Conservation (phyloP, 257 asterid species). For the Solanum pennellii region DNA sequence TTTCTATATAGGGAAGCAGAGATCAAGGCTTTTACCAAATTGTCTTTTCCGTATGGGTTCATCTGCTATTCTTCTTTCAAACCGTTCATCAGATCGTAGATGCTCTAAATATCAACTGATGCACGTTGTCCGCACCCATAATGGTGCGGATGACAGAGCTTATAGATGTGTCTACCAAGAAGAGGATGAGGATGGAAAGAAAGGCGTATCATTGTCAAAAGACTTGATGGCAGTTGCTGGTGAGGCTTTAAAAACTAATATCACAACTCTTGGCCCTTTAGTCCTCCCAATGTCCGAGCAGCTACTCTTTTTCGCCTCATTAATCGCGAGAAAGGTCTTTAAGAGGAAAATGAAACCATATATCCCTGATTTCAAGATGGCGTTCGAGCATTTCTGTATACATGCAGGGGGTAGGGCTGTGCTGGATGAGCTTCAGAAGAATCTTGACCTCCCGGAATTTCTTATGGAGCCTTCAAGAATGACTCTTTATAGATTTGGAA, state of each 20-base stretch:
- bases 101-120: slow-evolving; percentile 16
- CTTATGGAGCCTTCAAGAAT: slow-evolving; percentile 19
- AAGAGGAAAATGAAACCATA: neutral
- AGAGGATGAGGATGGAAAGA: slow-evolving; percentile 5
- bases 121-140: slow-evolving; percentile 17
- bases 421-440: slow-evolving; percentile 3
- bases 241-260: slow-evolving; percentile 19
- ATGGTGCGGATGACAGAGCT: slow-evolving; percentile 20
- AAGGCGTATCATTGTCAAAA: slow-evolving; percentile 13
- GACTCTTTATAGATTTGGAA: slow-evolving; percentile 3
- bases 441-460: neutral
- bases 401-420: slow-evolving; percentile 1
- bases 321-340: neutral
- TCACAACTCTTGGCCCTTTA: slow-evolving; percentile 8
- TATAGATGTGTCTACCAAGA: slow-evolving; percentile 7
- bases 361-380: slow-evolving; percentile 14
- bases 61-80: slow-evolving; percentile 20
- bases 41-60: slow-evolving; percentile 22
- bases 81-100: neutral
- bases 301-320: neutral
- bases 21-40: slow-evolving; percentile 20
- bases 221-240: slow-evolving; percentile 21
- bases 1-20: slow-evolving; percentile 14
- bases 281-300: neutral
- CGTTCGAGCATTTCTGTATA: neutral